Evolutionary conservation across 139 green algal species (phyloP).

Genomic region (Eudorina sp.): DNA sequence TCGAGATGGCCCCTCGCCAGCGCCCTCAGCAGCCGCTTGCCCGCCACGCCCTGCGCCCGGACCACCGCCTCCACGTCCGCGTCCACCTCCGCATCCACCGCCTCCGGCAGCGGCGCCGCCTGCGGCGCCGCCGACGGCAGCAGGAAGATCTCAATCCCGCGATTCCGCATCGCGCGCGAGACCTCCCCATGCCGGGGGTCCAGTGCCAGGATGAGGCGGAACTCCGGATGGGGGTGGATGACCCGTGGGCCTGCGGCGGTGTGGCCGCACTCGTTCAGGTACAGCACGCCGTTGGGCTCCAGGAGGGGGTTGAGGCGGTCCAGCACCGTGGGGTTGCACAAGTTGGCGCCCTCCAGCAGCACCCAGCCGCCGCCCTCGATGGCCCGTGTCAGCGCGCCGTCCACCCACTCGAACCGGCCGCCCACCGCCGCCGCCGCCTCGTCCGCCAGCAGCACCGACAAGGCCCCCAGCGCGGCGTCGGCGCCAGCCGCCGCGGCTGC

Average conservation of each 20-base stretch:
- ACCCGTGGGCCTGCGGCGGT: conserved; percentile 62
- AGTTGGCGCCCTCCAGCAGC: conserved; percentile 97
- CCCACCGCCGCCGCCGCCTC: conserved; percentile 50
- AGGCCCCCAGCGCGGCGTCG: conserved; percentile 38
- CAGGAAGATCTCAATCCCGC: conserved; percentile 95
- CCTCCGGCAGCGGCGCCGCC: neutral
- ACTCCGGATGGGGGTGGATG: conserved; percentile 90
- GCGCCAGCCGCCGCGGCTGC: conserved; percentile 1
- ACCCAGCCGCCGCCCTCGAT: conserved; percentile 93
- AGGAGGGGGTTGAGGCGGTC: conserved; percentile 98
- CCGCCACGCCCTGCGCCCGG: neutral
- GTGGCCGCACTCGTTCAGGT: conserved; percentile 90
- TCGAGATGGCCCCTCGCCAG: conserved; percentile 69
- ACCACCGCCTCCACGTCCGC: conserved; percentile 29
- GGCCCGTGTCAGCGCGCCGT: conserved; percentile 90
- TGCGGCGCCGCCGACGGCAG: conserved; percentile 46
- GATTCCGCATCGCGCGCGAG: conserved; percentile 97
- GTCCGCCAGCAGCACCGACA: conserved; percentile 50
- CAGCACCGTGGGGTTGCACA: conserved; percentile 96
- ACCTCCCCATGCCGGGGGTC: conserved; percentile 95
- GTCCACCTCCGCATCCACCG: neutral
- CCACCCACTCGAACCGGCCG: conserved; percentile 98
- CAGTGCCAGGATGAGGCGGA: conserved; percentile 94
- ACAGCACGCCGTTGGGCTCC: conserved; percentile 88
- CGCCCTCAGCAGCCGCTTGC: conserved; percentile 48